Evolutionary conservation across 176 grass and related monocot species (phyloP).

Genomic region (Carex scoparia): DNA sequence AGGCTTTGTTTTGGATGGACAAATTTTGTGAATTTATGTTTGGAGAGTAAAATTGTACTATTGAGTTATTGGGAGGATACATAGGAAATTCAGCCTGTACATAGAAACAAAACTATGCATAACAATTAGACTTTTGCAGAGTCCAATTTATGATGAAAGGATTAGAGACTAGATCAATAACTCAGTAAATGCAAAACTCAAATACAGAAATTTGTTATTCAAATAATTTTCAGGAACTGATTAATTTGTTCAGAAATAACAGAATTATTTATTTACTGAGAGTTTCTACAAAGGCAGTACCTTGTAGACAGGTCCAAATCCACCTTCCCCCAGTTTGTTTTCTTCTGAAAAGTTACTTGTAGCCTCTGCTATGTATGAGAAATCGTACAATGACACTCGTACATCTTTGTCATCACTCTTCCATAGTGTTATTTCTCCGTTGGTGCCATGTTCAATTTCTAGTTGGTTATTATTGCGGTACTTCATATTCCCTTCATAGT

Average conservation of each 20-base stretch:
- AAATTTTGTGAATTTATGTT: not conserved
- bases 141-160: not conserved
- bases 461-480: not conserved
- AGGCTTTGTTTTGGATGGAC: not conserved
- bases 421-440: not conserved
- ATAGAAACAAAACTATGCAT: not conserved
- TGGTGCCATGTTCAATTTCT: not conserved
- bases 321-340: slow-evolving; percentile 29
- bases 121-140: not conserved
- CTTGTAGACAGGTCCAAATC: slow-evolving; percentile 27
- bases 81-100: not conserved
- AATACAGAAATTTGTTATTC: not conserved
- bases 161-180: not conserved
- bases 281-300: not conserved
- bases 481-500: not conserved
- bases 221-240: not conserved
- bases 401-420: not conserved
- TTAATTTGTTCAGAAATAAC: not conserved
- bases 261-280: not conserved
- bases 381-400: slow-evolving; percentile 2
- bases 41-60: not conserved
- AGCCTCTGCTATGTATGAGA: slow-evolving; percentile 6
- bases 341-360: slow-evolving; percentile 22
- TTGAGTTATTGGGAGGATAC: not conserved
- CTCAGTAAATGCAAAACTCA: not conserved